These are phyloP conservation scores for Aspergillus avenaceus DNA, from an alignment of 495 filamentous ascomycete genomes.

Conservation along the genomic window DNA sequence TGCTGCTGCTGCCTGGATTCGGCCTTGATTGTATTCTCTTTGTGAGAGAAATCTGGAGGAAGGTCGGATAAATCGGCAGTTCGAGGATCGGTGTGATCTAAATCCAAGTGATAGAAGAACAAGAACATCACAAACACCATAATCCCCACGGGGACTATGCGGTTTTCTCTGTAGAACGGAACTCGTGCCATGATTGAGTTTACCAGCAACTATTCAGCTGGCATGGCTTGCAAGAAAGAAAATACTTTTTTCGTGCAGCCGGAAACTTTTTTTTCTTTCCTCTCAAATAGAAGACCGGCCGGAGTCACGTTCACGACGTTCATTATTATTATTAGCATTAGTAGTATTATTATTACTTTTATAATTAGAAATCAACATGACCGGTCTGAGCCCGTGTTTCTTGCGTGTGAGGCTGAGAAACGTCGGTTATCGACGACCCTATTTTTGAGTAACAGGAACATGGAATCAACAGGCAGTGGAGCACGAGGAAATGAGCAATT, in stretches of 20 bases:
- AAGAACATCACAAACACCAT: constrained; percentile 23
- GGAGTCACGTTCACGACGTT: neutral
- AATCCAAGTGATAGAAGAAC: constrained; percentile 23
- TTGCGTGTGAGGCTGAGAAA: neutral
- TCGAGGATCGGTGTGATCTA: constrained; percentile 12
- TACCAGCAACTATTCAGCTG: neutral
- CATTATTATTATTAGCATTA: neutral
- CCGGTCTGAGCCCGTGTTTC: neutral
- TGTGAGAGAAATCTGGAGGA: neutral
- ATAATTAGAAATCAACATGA: neutral
- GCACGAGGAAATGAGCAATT: neutral
- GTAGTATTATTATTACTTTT: neutral
- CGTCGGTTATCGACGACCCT: too few relatives aligned
- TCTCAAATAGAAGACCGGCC: neutral
- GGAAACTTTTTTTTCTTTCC: too few relatives aligned
- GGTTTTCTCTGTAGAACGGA: constrained; percentile 24
- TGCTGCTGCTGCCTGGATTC: neutral
- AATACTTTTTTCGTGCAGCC: neutral
- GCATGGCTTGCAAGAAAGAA: neutral
- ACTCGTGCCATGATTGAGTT: constrained; percentile 6
- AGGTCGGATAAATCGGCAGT: neutral
- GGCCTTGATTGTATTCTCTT: neutral
- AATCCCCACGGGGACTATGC: constrained; percentile 24
- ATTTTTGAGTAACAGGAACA: neutral
- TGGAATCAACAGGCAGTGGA: neutral